Conservation (phyloP, 306 rosid species). For the Cucurbita maxima region DNA sequence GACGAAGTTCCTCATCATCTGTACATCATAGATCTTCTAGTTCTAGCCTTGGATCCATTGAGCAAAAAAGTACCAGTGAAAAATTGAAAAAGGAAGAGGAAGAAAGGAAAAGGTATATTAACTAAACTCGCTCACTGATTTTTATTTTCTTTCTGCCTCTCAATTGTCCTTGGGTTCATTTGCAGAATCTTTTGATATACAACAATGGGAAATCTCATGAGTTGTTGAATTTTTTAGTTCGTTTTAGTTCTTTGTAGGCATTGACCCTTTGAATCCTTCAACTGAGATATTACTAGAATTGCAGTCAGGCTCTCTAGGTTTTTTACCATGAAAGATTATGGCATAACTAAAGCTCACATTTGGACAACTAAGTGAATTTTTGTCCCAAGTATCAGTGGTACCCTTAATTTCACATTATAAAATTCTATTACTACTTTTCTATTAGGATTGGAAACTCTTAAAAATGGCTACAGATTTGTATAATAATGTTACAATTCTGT, state of each 20-base stretch:
- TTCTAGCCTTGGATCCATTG: conserved; percentile 63
- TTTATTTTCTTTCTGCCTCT: neutral
- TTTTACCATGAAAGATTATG: neutral
- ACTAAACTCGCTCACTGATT: conserved; percentile 2
- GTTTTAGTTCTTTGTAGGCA: neutral
- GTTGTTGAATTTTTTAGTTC: neutral
- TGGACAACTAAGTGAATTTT: neutral
- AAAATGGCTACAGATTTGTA: neutral
- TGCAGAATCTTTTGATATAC: neutral
- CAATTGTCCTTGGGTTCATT: neutral
- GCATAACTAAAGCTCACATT: neutral
- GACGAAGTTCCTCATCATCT: conserved; percentile 70
- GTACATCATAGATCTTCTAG: conserved; percentile 57
- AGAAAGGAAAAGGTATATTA: conserved; percentile 71
- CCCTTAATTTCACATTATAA: neutral
- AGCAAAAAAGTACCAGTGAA: conserved; percentile 57
- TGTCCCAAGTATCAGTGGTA: neutral
- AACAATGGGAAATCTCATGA: neutral
- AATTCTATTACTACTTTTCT: neutral
- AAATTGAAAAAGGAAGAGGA: conserved; percentile 71
- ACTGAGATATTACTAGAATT: neutral
- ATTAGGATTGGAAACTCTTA: neutral
- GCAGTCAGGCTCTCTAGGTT: neutral
- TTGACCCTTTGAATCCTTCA: neutral
- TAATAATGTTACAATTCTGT: neutral